These are phyloP conservation scores for Lindgomyces ingoldianus DNA, from an alignment of 495 filamentous ascomycete species.

Conservation along the genomic window DNA sequence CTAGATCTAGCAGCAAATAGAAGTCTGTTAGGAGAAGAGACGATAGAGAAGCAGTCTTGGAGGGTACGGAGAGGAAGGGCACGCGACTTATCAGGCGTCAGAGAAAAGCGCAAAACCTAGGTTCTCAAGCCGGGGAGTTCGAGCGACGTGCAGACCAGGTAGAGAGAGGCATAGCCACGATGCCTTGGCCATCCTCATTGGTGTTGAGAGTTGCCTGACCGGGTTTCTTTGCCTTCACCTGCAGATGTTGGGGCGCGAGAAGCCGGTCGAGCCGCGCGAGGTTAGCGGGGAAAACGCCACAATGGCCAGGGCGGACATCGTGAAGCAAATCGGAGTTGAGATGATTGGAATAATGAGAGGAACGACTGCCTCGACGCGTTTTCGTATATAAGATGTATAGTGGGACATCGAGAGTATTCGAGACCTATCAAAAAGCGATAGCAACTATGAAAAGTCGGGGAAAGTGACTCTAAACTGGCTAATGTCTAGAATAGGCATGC, in stretches of 20 bases:
- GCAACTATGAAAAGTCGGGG: too few relatives aligned
- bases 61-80: not conserved
- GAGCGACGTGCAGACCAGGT: constrained; percentile 1
- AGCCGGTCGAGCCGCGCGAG: constrained; percentile 4
- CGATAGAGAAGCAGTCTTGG: not conserved
- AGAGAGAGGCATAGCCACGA: constrained; percentile 3
- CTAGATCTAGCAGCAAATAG: not conserved
- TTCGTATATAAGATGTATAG: not conserved
- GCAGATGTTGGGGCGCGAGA: not conserved
- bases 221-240: not conserved
- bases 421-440: too few relatives aligned
- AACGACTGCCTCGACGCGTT: not conserved
- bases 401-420: too few relatives aligned
- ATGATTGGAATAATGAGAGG: not conserved
- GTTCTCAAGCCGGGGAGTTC: constrained; percentile 1
- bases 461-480: too few relatives aligned
- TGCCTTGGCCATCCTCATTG: not conserved
- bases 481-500: too few relatives aligned
- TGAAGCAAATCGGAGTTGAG: not conserved
- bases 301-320: not conserved
- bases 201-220: not conserved
- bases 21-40: not conserved
- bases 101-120: not conserved
- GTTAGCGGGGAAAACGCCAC: not conserved
- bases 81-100: constrained; percentile 4